Base-by-base conservation (phyloP, 805 yeast genomes). In the Myxozyma sirexii region DNA sequence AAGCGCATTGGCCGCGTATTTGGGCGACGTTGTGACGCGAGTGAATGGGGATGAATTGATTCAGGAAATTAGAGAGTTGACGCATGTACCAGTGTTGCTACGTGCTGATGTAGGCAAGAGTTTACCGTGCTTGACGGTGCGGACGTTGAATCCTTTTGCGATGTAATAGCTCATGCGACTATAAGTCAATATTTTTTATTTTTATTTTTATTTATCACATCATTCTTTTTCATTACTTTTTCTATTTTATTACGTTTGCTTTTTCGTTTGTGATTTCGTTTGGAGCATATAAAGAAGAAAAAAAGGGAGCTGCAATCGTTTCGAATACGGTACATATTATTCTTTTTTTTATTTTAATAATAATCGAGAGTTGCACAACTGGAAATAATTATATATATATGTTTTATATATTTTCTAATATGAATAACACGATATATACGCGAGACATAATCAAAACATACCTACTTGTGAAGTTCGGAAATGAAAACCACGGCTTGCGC, bases 101-200 rank as follows among this genome's bases (percentile, higher is more conserved):
- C 80, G 97, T 69, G 90, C 97, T 0, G 98, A 92, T 72, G 84
- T 91, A 54, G 97, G 97, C 52, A 90, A 90, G 92, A 93, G 97
- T 1, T 79, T 93, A 55, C 99, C 99, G 17, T 93, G 97, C 73
- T 80, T 93, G 68, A 90, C 97, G 2, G 97, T 94, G 15, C 82
- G 97, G 68, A 88, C 93, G 6, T 78, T 92, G 70, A 93, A 93
- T 69, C 99, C 99, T 33, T 93, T 92, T 72, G 63, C 65, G 17
- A 38, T 52, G 43, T 63, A 43, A 31, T n/a, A 44, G 17, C 24
- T 12, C 33, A 33, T 15, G 56, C 19, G 44, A 15, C 19, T 10
- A 24, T 19, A 33, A 13, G 5, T 23, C 8, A 24, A 38, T 50
- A 38, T 8, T 50, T 15, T 39, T 27, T 10, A 19, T 15, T 15